Percentiles rank a stretch among this genome's conserved stretches.
Conservation (phyloP, 2,329 filamentous ascomycete species). For the Sporothrix brasiliensis region DNA sequence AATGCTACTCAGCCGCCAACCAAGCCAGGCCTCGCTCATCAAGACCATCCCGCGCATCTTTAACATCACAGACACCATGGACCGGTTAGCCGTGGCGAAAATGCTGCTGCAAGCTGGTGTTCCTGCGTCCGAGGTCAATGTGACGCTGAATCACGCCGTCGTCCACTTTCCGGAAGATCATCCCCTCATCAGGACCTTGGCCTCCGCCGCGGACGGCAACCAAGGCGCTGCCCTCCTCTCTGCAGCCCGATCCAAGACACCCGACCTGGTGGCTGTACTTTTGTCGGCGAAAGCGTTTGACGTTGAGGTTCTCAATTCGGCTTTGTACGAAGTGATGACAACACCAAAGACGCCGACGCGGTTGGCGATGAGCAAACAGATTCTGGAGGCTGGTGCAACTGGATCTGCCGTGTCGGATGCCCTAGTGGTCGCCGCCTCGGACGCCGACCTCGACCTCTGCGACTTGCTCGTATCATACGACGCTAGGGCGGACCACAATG, state of each 20-base stretch:
- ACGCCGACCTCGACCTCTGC: constrained; percentile 57
- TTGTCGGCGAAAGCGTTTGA: constrained; percentile 47
- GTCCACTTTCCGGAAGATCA: constrained; percentile 53
- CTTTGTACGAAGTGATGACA: constrained; percentile 50
- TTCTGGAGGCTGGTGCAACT: constrained; percentile 53
- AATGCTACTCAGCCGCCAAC: constrained; percentile 50
- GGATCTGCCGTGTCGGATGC: constrained; percentile 53
- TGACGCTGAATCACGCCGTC: constrained; percentile 57
- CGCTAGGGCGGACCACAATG: constrained; percentile 54
- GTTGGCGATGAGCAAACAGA: constrained; percentile 49
- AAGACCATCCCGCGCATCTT: constrained; percentile 57
- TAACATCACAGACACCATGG: constrained; percentile 54
- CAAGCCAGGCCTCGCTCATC: constrained; percentile 51
- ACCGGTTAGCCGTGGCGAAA: constrained; percentile 55
- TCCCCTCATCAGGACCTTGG: constrained; percentile 52
- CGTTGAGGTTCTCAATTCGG: constrained; percentile 46
- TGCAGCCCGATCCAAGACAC: constrained; percentile 51
- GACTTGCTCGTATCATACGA: constrained; percentile 56
- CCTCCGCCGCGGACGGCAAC: constrained; percentile 52
- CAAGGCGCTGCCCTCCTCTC: constrained; percentile 54
- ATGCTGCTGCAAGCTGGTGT: constrained; percentile 56
- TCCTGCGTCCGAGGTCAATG: constrained; percentile 52
- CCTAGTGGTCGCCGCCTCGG: constrained; percentile 54
- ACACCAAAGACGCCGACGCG: constrained; percentile 48
- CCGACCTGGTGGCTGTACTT: constrained; percentile 53